phyloP scores from a whole-genome alignment of 768 basidiomycete species.

The Lactarius indigo region DNA sequence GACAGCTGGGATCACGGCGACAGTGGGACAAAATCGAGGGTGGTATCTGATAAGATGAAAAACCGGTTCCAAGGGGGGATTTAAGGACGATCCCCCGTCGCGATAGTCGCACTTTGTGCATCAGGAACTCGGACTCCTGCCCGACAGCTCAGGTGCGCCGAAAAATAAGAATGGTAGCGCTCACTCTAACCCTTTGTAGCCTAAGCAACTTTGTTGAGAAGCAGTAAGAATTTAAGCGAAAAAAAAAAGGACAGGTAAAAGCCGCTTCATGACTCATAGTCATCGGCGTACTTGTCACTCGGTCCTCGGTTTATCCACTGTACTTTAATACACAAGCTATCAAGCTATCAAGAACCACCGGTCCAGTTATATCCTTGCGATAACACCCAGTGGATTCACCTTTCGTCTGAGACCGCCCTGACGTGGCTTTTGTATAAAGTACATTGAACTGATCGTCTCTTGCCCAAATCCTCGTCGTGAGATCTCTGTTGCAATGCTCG shows the following conservation, averaged over 20 bases:
- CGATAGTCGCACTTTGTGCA: neutral
- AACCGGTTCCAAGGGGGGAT: no score
- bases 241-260: no score
- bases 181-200: neutral
- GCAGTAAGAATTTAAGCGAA: neutral
- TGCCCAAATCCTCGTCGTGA: neutral
- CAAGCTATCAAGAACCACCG: no score
- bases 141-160: neutral
- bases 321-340: neutral
- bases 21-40: neutral
- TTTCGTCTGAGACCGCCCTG: conserved; percentile 24
- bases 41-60: neutral
- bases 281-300: no score
- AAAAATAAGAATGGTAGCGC: neutral
- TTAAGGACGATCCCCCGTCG: no score
- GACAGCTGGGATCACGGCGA: no score
- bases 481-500: neutral
- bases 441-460: neutral
- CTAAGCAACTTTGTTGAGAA: neutral
- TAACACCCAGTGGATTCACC: no score
- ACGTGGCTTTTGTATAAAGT: conserved; percentile 1
- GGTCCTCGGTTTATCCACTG: no score
- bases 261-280: no score
- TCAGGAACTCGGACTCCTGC: neutral
- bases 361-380: no score